Evolutionary conservation across 2,329 filamentous ascomycete species (phyloP).

Genomic region (Grosmannia serpens): DNA sequence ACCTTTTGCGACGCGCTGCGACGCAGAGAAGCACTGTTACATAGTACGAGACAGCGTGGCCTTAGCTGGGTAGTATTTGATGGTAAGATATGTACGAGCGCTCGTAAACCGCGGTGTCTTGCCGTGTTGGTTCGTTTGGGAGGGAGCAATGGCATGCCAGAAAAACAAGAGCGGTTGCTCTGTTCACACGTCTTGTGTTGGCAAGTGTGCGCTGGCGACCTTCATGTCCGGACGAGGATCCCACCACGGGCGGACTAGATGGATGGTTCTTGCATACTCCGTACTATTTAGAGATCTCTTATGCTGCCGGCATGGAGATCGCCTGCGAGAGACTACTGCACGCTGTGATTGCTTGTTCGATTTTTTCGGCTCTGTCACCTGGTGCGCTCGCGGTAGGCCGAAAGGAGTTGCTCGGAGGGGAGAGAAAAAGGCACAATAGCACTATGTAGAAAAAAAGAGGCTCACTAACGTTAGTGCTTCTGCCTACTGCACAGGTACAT

Average conservation of each 20-base stretch:
- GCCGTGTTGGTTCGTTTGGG: neutral
- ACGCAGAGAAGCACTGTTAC: neutral
- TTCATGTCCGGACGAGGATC: no score
- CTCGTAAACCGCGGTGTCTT: neutral
- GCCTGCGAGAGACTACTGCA: neutral
- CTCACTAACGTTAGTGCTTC: neutral
- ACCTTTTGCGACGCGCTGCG: neutral
- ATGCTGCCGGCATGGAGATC: neutral
- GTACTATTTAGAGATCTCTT: neutral
- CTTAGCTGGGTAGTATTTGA: neutral
- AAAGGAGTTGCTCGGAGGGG: neutral
- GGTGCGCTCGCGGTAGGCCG: neutral
- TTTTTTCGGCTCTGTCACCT: neutral
- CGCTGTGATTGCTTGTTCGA: neutral
- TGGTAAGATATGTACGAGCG: neutral
- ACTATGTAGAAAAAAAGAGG: neutral
- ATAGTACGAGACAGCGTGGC: neutral
- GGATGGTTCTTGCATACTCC: no score
- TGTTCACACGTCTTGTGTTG: neutral
- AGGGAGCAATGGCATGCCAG: neutral
- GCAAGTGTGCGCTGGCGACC: neutral
- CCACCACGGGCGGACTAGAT: no score
- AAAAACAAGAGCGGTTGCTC: neutral
- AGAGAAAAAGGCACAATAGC: neutral
- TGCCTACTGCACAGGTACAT: neutral